Evolutionary conservation across 2,329 filamentous ascomycete species (phyloP).

Genomic region (Ascochyta fabae): DNA sequence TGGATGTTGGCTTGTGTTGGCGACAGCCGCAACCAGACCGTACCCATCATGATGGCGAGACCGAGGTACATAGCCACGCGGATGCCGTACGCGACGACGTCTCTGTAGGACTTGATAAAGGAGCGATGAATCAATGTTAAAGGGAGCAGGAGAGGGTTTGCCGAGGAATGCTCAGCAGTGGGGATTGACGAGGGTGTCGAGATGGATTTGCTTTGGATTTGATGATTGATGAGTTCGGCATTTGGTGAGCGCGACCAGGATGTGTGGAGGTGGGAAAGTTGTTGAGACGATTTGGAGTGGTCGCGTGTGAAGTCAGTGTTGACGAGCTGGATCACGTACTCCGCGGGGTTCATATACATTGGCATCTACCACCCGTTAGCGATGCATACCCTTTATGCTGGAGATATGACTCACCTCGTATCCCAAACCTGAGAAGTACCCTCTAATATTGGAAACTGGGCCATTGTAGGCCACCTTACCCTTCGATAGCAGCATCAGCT

Average conservation of each 20-base stretch:
- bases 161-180: slow-evolving; percentile 27
- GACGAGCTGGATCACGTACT: slow-evolving; percentile 78
- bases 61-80: slow-evolving; percentile 82
- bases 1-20: slow-evolving; percentile 76
- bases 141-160: slow-evolving; percentile 60
- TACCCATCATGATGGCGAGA: slow-evolving; percentile 86
- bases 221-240: slow-evolving; percentile 30
- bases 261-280: slow-evolving; percentile 61
- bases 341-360: slow-evolving; percentile 76
- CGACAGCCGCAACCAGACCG: slow-evolving; percentile 78
- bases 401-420: slow-evolving; percentile 37
- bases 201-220: slow-evolving; percentile 31
- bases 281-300: slow-evolving; percentile 54
- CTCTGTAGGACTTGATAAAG: slow-evolving; percentile 83
- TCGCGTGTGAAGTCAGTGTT: slow-evolving; percentile 75
- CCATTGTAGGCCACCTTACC: slow-evolving; percentile 79
- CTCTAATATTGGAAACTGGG: slow-evolving; percentile 61
- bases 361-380: slow-evolving; percentile 61
- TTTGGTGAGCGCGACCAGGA: slow-evolving; percentile 62
- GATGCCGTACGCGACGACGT: slow-evolving; percentile 83
- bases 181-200: neutral
- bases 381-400: neutral
- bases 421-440: slow-evolving; percentile 69
- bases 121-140: slow-evolving; percentile 75
- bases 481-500: slow-evolving; percentile 73